A percentile compares a stretch with the other conserved stretches of the same genome.
phyloP scores from a whole-genome alignment of 768 basidiomycete species.

The Hericium erinaceus region DNA sequence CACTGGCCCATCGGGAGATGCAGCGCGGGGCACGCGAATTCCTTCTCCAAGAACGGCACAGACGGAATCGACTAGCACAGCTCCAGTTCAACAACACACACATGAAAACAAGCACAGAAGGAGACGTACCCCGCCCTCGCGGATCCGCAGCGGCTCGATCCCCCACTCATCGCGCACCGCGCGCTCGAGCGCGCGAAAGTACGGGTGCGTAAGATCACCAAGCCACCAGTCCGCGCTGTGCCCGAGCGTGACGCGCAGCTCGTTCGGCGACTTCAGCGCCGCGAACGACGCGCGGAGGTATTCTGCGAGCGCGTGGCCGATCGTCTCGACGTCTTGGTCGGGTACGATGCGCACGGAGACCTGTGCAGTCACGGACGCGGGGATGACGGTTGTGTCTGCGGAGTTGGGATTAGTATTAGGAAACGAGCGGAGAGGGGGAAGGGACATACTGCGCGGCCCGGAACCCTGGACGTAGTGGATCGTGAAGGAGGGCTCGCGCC shows the following conservation, averaged over 20 bases:
- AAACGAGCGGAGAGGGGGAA: background rate
- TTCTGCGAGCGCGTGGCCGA: constrained; percentile 50
- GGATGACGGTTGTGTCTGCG: constrained; percentile 82
- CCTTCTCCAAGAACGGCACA: constrained; percentile 87
- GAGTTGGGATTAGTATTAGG: background rate
- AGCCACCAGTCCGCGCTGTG: constrained; percentile 96
- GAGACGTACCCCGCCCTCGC: constrained; percentile 79
- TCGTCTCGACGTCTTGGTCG: constrained; percentile 72
- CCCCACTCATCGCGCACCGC: constrained; percentile 87
- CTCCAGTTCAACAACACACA: background rate
- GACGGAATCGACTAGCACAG: constrained; percentile 77
- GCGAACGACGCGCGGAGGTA: constrained; percentile 54
- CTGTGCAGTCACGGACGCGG: constrained; percentile 72
- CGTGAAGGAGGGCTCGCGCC: constrained; percentile 87
- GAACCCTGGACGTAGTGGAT: constrained; percentile 80
- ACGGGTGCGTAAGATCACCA: constrained; percentile 73
- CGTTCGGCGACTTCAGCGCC: constrained; percentile 56
- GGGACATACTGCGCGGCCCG: constrained; percentile 60
- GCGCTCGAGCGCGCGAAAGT: constrained; percentile 79
- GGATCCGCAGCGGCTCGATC: constrained; percentile 72
- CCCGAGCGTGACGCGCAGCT: constrained; percentile 60
- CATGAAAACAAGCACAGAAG: background rate
- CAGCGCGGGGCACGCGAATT: constrained; percentile 79
- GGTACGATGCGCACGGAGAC: constrained; percentile 92
- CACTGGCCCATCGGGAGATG: constrained; percentile 95